phyloP scores from a whole-genome alignment of 768 basidiomycete species.

The Obba rivulosa region DNA sequence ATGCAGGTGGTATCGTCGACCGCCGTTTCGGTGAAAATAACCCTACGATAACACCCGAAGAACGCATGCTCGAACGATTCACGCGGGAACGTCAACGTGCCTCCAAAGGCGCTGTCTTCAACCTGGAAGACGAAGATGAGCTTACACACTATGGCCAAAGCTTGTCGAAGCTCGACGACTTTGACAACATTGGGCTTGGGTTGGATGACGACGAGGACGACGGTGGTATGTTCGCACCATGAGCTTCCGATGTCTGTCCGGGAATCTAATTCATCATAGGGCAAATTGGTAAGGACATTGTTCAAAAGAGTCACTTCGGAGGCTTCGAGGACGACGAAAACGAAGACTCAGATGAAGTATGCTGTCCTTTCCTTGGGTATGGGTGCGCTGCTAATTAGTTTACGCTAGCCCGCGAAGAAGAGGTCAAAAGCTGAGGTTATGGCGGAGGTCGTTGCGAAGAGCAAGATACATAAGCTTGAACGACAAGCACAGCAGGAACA shows the following conservation, averaged over 20 bases:
- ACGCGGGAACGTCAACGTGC: conserved; percentile 81
- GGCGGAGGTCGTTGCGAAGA: conserved; percentile 96
- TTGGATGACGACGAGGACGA: conserved; percentile 51
- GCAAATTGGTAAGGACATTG: conserved; percentile 62
- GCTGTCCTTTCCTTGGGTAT: conserved; percentile 7
- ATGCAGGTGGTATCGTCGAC: conserved; percentile 86
- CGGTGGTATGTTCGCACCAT: conserved; percentile 22
- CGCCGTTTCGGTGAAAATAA: conserved; percentile 96
- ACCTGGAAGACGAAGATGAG: conserved; percentile 88
- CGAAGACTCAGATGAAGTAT: conserved; percentile 45
- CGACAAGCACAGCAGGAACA: conserved; percentile 87
- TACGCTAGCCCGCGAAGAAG: conserved; percentile 66
- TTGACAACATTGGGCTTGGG: conserved; percentile 64
- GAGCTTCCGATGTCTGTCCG: not conserved
- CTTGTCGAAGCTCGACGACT: conserved; percentile 79
- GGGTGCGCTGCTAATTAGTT: conserved; percentile 2
- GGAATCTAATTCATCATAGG: conserved; percentile 30
- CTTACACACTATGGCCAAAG: conserved; percentile 91
- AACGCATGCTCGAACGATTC: conserved; percentile 95
- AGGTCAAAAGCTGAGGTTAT: conserved; percentile 95
- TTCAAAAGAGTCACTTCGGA: conserved; percentile 74
- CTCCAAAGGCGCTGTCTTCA: conserved; percentile 75
- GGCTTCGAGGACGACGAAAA: conserved; percentile 75
- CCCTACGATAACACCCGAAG: conserved; percentile 87
- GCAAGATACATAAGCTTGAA: conserved; percentile 90